A percentile compares a stretch with the other conserved stretches of the same genome.
phyloP scores from a whole-genome alignment of 163 green algal species.

The Coccomyxa subellipsoidea region DNA sequence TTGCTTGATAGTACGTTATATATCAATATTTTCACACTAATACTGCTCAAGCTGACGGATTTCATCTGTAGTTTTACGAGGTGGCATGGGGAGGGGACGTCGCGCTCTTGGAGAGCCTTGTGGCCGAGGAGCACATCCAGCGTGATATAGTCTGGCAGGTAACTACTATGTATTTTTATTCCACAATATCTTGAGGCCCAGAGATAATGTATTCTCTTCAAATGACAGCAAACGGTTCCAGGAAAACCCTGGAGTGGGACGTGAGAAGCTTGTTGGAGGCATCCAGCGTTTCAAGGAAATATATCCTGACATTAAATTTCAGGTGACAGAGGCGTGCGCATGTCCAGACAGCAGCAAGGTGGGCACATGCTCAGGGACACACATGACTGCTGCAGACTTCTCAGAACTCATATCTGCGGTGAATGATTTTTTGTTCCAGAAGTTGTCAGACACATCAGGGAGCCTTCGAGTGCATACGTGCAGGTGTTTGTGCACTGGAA shows the following conservation, averaged over 20 bases:
- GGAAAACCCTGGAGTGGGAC: neutral
- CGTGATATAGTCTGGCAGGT: slow-evolving; percentile 4
- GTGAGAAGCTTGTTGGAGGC: neutral
- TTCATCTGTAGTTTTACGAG: neutral
- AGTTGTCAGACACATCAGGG: too few relatives aligned
- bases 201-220: neutral
- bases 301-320: neutral
- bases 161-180: neutral
- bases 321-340: neutral
- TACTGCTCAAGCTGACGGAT: too few relatives aligned
- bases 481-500: slow-evolving; percentile 6
- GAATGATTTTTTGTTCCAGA: too few relatives aligned
- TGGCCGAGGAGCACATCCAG: neutral
- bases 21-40: too few relatives aligned
- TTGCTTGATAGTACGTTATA: too few relatives aligned
- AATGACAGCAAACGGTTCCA: neutral
- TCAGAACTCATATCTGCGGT: too few relatives aligned
- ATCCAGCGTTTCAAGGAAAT: neutral
- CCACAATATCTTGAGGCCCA: neutral
- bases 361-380: neutral
- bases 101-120: neutral
- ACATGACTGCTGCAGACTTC: neutral
- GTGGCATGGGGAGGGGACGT: neutral
- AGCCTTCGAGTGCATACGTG: neutral
- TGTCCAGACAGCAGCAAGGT: neutral